A percentile compares a stretch with the other conserved stretches of the same genome.
Conservation (phyloP, 768 basidiomycete genomes). For the Pulveroboletus sp. region DNA sequence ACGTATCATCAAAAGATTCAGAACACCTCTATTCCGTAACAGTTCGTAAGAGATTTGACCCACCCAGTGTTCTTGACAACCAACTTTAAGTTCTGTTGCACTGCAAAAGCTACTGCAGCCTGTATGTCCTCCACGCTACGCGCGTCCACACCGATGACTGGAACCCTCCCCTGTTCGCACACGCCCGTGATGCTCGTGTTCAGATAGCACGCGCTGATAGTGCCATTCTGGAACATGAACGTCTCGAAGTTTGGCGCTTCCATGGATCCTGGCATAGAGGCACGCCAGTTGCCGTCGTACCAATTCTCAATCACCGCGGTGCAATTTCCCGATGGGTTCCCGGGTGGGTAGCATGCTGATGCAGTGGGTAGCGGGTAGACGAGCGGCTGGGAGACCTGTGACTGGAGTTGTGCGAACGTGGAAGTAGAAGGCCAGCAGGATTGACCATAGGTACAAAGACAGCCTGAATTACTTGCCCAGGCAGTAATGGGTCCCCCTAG, state of each 20-base stretch:
- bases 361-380: conserved; percentile 11
- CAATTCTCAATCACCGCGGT: conserved; percentile 26
- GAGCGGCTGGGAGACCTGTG: conserved; percentile 15
- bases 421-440: conserved; percentile 18
- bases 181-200: conserved; percentile 28
- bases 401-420: conserved; percentile 13
- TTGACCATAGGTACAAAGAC: conserved; percentile 17
- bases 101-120: conserved; percentile 23
- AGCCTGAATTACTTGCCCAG: conserved; percentile 1
- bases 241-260: conserved; percentile 34
- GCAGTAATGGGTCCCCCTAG: neutral
- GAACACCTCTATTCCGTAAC: no score
- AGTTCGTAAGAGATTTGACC: no score
- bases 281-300: conserved; percentile 39
- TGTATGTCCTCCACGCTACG: conserved; percentile 24
- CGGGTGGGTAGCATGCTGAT: conserved; percentile 18
- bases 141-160: conserved; percentile 25
- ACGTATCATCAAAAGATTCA: no score
- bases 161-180: conserved; percentile 26
- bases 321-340: conserved; percentile 37
- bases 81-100: conserved; percentile 18
- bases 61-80: conserved; percentile 30
- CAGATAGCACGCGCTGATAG: conserved; percentile 35
- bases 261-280: conserved; percentile 40
- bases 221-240: conserved; percentile 40